Conservation (phyloP, 331 rosid species). For the Telfairia occidentalis region DNA sequence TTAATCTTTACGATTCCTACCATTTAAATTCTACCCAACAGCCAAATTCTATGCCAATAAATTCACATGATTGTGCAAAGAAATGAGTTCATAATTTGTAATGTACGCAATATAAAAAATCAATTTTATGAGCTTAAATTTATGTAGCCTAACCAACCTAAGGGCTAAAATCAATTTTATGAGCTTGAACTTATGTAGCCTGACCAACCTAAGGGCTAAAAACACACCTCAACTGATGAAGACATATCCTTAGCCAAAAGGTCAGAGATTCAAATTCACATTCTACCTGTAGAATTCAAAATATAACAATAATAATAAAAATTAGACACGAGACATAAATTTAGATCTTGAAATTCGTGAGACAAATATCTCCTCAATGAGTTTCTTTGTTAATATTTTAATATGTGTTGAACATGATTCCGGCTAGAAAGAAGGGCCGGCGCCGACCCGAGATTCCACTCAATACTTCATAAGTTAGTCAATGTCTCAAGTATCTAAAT, state of each 20-base stretch:
- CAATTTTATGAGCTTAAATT: not conserved
- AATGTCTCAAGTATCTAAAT: constrained; percentile 13
- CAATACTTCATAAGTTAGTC: not conserved
- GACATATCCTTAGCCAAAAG: not conserved
- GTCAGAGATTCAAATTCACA: not conserved
- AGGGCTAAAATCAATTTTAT: not conserved
- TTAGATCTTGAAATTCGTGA: too few relatives aligned
- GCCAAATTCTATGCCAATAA: not conserved
- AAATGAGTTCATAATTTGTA: not conserved
- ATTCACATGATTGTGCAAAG: not conserved
- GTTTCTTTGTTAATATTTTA: not conserved
- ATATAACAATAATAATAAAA: not conserved
- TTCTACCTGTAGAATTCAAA: not conserved
- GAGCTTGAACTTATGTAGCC: not conserved
- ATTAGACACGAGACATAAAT: too few relatives aligned
- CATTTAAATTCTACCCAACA: not conserved
- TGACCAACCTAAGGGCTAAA: too few relatives aligned
- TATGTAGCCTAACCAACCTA: not conserved
- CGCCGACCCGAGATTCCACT: constrained; percentile 41
- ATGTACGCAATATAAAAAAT: not conserved
- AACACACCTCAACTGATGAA: not conserved
- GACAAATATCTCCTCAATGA: not conserved
- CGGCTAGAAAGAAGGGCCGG: constrained; percentile 40
- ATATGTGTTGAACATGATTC: constrained; percentile 10
- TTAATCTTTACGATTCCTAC: not conserved